Percentiles rank a stretch among this genome's conserved stretches.
These are phyloP conservation scores for Zasmidium angulare DNA, from an alignment of 2,329 filamentous ascomycete species.

Conservation along the genomic window DNA sequence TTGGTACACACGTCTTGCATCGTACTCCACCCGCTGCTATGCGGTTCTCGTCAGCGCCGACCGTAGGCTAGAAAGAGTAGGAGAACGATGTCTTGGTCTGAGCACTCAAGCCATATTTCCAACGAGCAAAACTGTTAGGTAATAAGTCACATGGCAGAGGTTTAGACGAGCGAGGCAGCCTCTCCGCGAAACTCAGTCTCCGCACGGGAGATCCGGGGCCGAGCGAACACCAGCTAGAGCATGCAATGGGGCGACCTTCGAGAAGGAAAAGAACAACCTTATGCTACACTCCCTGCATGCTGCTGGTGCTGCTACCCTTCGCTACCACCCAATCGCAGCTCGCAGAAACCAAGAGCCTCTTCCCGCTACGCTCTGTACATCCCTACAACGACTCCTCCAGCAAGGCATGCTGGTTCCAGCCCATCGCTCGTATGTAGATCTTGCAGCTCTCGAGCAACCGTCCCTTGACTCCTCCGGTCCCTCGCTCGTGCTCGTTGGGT, in stretches of 20 bases:
- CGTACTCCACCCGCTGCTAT: background rate
- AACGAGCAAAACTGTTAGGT: background rate
- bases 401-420: slow-evolving; percentile 21
- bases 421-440: slow-evolving; percentile 56
- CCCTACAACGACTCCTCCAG: slow-evolving; percentile 14
- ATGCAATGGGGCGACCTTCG: background rate
- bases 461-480: slow-evolving; percentile 44
- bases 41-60: too few relatives aligned
- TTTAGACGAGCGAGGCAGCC: background rate
- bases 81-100: background rate
- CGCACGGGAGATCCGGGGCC: too few relatives aligned
- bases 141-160: background rate
- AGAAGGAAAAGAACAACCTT: background rate
- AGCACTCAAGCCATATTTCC: background rate
- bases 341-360: too few relatives aligned
- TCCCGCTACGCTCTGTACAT: too few relatives aligned
- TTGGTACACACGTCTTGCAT: slow-evolving; percentile 15
- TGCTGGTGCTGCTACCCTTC: background rate
- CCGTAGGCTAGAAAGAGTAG: background rate
- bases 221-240: too few relatives aligned
- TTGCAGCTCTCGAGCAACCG: slow-evolving; percentile 72
- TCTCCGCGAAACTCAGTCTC: background rate
- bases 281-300: too few relatives aligned
- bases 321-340: background rate
- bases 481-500: slow-evolving; percentile 22